These are phyloP conservation scores for Gossypium anomalum DNA, from an alignment of 345 rosid species.

Conservation along the genomic window DNA sequence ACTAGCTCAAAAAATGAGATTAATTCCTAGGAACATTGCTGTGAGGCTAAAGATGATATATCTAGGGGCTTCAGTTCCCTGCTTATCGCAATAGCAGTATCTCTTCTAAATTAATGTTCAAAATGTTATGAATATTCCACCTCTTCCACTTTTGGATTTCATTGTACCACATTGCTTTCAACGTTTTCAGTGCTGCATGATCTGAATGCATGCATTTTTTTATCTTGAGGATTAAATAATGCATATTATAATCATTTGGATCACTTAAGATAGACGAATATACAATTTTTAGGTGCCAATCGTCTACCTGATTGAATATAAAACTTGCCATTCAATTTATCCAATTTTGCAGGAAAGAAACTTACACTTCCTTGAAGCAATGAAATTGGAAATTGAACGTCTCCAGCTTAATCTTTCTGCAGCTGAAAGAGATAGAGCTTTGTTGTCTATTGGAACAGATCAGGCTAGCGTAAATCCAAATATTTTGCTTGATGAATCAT, in stretches of 20 bases:
- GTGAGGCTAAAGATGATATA: neutral
- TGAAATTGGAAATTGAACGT: conserved; percentile 93
- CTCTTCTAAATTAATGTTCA: neutral
- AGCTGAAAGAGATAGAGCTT: conserved; percentile 95
- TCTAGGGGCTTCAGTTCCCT: neutral
- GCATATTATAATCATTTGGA: neutral
- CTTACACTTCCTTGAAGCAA: conserved; percentile 63
- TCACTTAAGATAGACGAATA: neutral
- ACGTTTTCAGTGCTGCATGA: neutral
- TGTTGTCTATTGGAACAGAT: conserved; percentile 83
- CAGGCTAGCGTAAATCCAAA: conserved; percentile 93
- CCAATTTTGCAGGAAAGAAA: conserved; percentile 54
- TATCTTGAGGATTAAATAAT: neutral
- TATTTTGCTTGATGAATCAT: conserved; percentile 55
- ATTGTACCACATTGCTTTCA: neutral
- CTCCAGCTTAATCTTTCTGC: conserved; percentile 79
- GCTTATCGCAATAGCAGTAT: neutral
- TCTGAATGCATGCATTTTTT: neutral
- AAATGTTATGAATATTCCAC: neutral
- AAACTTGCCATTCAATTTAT: conserved; percentile 7
- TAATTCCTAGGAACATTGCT: neutral
- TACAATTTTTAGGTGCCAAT: conserved; percentile 8
- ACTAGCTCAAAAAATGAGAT: neutral
- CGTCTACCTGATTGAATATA: conserved; percentile 6
- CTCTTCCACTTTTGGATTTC: neutral